Evolutionary conservation across 1,284 basidiomycete genomes (phyloP), one percentile per base, ranked within the genome.

Genomic region (Melampsora americana): DNA sequence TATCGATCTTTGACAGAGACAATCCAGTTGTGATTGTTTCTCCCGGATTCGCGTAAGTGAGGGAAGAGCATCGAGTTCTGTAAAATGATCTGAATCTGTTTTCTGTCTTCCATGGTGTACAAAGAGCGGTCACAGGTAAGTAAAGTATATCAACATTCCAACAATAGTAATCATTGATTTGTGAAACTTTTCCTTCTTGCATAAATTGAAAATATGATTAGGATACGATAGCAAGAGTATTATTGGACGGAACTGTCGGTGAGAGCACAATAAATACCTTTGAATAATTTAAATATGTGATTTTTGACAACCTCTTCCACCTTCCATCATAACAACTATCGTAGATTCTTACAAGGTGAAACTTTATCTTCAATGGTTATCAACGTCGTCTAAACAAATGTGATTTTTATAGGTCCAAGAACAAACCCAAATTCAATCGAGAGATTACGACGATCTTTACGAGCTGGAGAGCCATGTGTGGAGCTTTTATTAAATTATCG

Each of bases 401-500:
- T 30, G 23, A 20, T 1, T 56, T 16, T 5, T 56, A 26, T 23
- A 75, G 73, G 73, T 6, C 73, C 73, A 30, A 66, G 50, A 46
- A 75, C 73, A 14, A 68, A 56, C 59, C 66, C 65, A 32, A 48
- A 75, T 30, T 60, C 73, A 18, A 59, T 75, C 35, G 53, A 61
- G 50, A 66, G 73, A 28, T 50, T 75, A 16, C 32, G 66, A 62
- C 5, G 23, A 7, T 39, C 53, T 20, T 23, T 75, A 20, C 42
- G 26, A 32, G 39, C 66, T 32, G 59, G 66, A 53, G 44, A 59
- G 30, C 56, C 73, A 46, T 69, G 42, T 46, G 73, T 69, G 1
- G 73, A 81, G 72, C 77, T 81, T 35, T 67, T 82, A 11, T 72
- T 82, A 26, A 82, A 82, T 69, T 82, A 82, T 56, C 64, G 70